Base-by-base conservation (phyloP, 768 basidiomycete species). In the Agaricus subrufescens region DNA sequence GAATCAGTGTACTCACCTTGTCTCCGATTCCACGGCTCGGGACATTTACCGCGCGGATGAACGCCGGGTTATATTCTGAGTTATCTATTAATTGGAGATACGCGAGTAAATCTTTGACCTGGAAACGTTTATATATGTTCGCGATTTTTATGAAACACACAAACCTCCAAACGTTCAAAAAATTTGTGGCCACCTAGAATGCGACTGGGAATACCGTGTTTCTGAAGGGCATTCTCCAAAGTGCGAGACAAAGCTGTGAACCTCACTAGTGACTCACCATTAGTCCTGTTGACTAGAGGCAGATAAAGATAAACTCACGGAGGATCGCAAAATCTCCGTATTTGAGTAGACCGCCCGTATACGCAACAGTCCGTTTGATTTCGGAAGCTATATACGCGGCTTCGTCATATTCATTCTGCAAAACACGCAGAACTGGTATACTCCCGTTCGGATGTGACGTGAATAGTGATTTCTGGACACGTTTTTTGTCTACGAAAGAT, bases 51-150 rank as follows among this genome's bases (percentile, higher is more conserved):
- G 84, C 82, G n/a, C 89, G 81, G 8, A 72, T 65, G 59, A 93
- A 86, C 0, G 89, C 89, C 3, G 89, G 87, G 43, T 76, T 68
- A 58, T 79, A 84, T 4, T 68, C 65, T 0, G 86, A 82, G 63
- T 94, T 94, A 61, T 93, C 91, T 2, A 87, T 74, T 3, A 95
- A 73, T 65, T 94, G 92, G 3, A 95, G 74, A 64, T 94, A 94
- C 1, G 87, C 85, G 29, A 94, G 71, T 10, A 93, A 54, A 67
- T 92, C 89, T 71, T 92, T 92, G 64, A 94, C 80, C 86, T 89
- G 58, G 6, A 43, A 43, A 31, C 49, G 26, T 8, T 23, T 15
- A 34, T 2, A 3, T 10, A 38, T 30, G 48, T 53, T 46, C 37
- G 19, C 29, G 27, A 52, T 30, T 19, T 39, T 42, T 19, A 23